Base-by-base conservation (phyloP, 2,329 filamentous ascomycete species). In the Alternaria gansuensis region DNA sequence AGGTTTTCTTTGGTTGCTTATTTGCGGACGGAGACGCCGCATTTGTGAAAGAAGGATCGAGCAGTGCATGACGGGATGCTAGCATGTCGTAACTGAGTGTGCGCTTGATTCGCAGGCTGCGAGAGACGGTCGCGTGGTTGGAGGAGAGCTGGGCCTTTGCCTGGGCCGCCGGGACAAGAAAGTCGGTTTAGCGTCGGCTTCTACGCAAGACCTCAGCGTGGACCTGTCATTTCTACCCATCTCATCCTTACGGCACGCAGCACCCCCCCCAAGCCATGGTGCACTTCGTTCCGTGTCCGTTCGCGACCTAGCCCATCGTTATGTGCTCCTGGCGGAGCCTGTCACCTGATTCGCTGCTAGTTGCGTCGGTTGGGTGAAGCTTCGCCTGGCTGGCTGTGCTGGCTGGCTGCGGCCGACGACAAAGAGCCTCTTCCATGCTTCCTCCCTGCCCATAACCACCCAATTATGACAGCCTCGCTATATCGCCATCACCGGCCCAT, bases 401-500 rank as follows among this genome's bases (percentile, higher is more conserved):
- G 44, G 44, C 44, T 48, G 44, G 44, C 44, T 17, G 44, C 61
- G 64, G 65, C 62, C 62, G 61, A 57, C 48, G 59, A 55, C 43
- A 58, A 63, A 67, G 64, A 57, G 63, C 58, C 66, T 59, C 60
- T 63, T 65, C 64, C 64, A 70, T 60, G 64, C 60, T 37, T 59
- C 62, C 70, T 70, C 68, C 68, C 68, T 74, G 72, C 70, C 71
- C 66, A 17, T 65, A 54, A 66, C 62, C 52, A 52, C 69, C 56
- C 72, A 69, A 72, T 74, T 68, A 75, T 74, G 74, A 69, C 64
- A 60, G 64, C 62, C 63, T 67, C 66, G 62, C 67, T 68, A 64
- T 67, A 73, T 69, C 60, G 68, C 69, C 67, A 62, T 70, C 56
- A 67, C 51, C 62, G 68, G 68, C 63, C 66, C 52, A 58, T 67